Evolutionary conservation across 2,329 filamentous ascomycete species (phyloP).

Genomic region (Pseudofabraea citricarpa): DNA sequence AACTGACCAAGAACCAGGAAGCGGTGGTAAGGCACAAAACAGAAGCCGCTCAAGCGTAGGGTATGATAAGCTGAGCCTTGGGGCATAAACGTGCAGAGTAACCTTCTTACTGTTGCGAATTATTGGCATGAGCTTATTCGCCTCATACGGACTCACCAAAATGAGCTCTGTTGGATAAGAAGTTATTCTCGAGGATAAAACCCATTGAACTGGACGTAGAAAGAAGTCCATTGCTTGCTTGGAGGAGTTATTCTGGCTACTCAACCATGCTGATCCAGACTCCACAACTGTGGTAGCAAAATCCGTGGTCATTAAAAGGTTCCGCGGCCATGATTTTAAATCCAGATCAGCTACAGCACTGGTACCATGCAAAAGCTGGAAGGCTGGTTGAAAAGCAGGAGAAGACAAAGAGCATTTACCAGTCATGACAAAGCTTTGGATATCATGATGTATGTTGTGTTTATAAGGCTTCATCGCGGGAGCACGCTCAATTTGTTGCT

Average conservation of each 20-base stretch:
- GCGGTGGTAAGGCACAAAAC: slow-evolving; percentile 35
- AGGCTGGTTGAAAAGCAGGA: slow-evolving; percentile 38
- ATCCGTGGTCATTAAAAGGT: slow-evolving; percentile 43
- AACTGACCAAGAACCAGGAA: slow-evolving; percentile 12
- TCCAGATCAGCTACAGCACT: slow-evolving; percentile 28
- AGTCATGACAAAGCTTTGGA: slow-evolving; percentile 34
- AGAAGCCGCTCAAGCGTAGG: slow-evolving; percentile 38
- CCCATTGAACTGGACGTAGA: slow-evolving; percentile 47
- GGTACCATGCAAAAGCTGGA: slow-evolving; percentile 30
- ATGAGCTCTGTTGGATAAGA: slow-evolving; percentile 29
- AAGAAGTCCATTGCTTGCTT: slow-evolving; percentile 45
- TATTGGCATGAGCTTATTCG: slow-evolving; percentile 38
- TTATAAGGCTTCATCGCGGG: slow-evolving; percentile 29
- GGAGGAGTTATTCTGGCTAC: no score
- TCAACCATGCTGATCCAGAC: no score
- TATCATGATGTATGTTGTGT: slow-evolving; percentile 38
- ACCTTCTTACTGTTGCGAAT: slow-evolving; percentile 33
- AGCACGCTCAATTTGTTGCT: slow-evolving; percentile 50
- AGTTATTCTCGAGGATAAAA: slow-evolving; percentile 33
- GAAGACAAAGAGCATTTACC: slow-evolving; percentile 28
- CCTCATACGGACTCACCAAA: slow-evolving; percentile 53
- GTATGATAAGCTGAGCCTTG: slow-evolving; percentile 34
- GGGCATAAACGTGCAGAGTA: slow-evolving; percentile 44
- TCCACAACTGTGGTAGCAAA: no score
- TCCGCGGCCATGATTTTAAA: slow-evolving; percentile 28